Percentiles rank a stretch among this genome's conserved stretches.
Conservation (phyloP, 2,329 filamentous ascomycete genomes). For the Rachicladosporium sp. region DNA sequence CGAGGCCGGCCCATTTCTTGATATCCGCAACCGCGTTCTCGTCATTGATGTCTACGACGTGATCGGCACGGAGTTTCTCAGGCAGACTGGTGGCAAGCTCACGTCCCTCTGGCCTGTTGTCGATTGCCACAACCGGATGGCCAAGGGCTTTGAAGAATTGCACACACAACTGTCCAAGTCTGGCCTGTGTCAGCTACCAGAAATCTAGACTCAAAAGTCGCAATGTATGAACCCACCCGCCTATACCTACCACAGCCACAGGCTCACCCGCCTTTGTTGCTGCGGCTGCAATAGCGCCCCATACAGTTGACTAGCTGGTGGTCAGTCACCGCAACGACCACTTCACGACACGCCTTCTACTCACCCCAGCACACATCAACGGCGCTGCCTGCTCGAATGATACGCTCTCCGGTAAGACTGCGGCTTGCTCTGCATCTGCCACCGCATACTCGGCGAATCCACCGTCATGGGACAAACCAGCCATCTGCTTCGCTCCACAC, state of each 20-base stretch:
- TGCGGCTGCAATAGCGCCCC: slow-evolving; percentile 22
- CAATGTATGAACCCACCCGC: slow-evolving; percentile 24
- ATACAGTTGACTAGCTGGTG: slow-evolving; percentile 34
- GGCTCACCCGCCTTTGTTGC: slow-evolving; percentile 20
- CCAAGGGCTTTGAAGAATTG: slow-evolving; percentile 38
- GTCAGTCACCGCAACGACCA: no score
- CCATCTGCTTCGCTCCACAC: slow-evolving; percentile 3
- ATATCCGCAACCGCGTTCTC: no score
- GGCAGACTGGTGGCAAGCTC: no score
- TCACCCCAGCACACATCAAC: slow-evolving; percentile 46
- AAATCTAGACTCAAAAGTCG: no score
- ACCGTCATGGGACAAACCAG: slow-evolving; percentile 5
- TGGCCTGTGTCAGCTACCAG: no score
- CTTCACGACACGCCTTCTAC: no score
- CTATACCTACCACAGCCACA: slow-evolving; percentile 34
- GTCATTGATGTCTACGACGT: no score
- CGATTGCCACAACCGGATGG: slow-evolving; percentile 31
- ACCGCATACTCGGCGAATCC: slow-evolving; percentile 5
- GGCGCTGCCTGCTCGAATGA: slow-evolving; percentile 44
- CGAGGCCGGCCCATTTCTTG: no score
- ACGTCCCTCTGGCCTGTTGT: slow-evolving; percentile 10
- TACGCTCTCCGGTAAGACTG: slow-evolving; percentile 32
- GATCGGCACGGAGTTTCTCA: no score
- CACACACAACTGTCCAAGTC: slow-evolving; percentile 35
- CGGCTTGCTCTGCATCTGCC: slow-evolving; percentile 15